Evolutionary conservation across 306 rosid species (phyloP).

Genomic region (Begonia masoniana): DNA sequence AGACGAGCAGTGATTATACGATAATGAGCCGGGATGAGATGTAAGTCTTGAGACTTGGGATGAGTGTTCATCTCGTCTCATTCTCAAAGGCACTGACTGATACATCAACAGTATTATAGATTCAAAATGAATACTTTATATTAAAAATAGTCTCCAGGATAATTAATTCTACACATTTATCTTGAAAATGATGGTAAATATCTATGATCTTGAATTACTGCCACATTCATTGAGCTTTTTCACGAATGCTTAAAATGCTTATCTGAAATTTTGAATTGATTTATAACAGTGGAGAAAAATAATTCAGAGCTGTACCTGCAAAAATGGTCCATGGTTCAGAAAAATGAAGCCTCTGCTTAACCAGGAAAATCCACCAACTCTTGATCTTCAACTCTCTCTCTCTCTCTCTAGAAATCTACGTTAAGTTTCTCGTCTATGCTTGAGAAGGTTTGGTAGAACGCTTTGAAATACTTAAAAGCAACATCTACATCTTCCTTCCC

Average conservation of each 20-base stretch:
- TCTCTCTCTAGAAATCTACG: constrained; percentile 26
- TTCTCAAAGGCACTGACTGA: no score
- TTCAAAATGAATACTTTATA: no score
- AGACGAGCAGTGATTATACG: no score
- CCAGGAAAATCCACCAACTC: constrained; percentile 12
- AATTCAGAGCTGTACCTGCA: constrained; percentile 18
- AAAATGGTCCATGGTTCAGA: constrained; percentile 20
- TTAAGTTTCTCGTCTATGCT: constrained; percentile 58
- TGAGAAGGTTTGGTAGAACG: constrained; percentile 69
- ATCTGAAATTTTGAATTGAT: background rate
- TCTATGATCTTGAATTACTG: background rate
- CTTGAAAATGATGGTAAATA: no score
- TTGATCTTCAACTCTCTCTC: no score
- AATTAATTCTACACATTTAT: no score
- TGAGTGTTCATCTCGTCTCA: no score
- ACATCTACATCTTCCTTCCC: constrained; percentile 85
- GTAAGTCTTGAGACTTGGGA: no score
- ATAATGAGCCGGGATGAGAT: no score
- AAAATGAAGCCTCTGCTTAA: constrained; percentile 25
- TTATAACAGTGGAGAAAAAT: constrained; percentile 14
- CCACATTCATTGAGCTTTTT: background rate
- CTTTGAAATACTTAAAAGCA: constrained; percentile 88
- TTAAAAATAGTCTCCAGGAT: no score
- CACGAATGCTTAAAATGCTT: no score
- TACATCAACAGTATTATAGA: background rate